These are phyloP conservation scores for Dicorynia guianensis DNA, from an alignment of 306 rosid genomes.

Conservation along the genomic window DNA sequence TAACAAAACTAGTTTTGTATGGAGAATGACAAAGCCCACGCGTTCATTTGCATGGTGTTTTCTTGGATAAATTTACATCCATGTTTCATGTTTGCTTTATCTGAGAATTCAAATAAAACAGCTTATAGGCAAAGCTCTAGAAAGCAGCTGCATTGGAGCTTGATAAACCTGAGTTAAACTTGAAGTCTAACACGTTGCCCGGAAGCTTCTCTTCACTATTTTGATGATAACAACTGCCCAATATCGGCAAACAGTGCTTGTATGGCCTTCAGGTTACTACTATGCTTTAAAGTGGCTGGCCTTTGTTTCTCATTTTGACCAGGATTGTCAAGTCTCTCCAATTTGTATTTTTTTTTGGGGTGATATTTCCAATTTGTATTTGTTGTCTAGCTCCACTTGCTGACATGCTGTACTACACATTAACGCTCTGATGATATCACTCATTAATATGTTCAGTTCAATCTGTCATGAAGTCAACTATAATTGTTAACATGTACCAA, in stretches of 20 bases:
- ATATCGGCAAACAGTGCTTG: not conserved
- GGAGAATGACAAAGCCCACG: conserved; percentile 8
- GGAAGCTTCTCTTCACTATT: not conserved
- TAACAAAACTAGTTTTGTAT: conserved; percentile 31
- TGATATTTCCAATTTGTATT: not conserved
- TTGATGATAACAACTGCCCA: no score
- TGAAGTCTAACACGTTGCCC: not conserved
- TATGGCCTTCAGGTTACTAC: not conserved
- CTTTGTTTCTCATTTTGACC: not conserved
- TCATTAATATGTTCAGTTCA: not conserved
- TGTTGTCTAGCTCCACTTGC: not conserved
- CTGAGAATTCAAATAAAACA: no score
- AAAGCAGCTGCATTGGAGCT: not conserved
- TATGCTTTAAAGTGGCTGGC: not conserved
- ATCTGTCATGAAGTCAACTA: not conserved
- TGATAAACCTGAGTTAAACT: not conserved
- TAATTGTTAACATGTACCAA: not conserved
- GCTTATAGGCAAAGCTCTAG: not conserved
- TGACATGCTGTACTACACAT: not conserved
- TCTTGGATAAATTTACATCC: no score
- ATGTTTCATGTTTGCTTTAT: no score
- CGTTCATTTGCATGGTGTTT: not conserved
- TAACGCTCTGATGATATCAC: not conserved
- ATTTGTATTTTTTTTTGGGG: not conserved
- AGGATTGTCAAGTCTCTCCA: not conserved